Conservation (phyloP, 108 stramenopile species). For the Cyclostephanos invisitatus region DNA sequence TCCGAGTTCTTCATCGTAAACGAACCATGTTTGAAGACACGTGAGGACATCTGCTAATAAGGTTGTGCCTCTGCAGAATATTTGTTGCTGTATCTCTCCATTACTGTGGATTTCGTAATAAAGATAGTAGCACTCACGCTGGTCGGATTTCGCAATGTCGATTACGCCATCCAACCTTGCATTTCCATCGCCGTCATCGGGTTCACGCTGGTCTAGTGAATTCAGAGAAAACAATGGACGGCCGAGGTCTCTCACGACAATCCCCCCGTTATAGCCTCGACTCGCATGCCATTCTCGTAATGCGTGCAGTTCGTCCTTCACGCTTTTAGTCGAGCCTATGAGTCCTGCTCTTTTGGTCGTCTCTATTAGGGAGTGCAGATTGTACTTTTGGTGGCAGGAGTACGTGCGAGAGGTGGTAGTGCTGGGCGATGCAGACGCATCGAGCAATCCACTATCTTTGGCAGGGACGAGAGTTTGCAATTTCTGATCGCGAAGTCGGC, state of each 20-base stretch:
- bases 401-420: not conserved
- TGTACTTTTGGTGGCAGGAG: conserved; percentile 12
- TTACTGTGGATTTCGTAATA: conserved; percentile 59
- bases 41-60: conserved; percentile 54
- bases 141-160: conserved; percentile 19
- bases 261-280: conserved; percentile 56
- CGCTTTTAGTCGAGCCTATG: conserved; percentile 50
- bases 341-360: conserved; percentile 55
- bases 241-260: conserved; percentile 59
- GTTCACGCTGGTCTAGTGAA: conserved; percentile 10
- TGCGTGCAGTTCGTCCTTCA: conserved; percentile 58
- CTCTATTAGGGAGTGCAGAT: conserved; percentile 29
- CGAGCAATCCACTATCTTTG: conserved; percentile 27
- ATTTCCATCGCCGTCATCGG: conserved; percentile 16
- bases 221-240: conserved; percentile 49
- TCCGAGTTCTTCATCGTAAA: conserved; percentile 57
- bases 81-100: conserved; percentile 57
- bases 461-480: conserved; percentile 22
- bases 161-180: conserved; percentile 16
- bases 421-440: conserved; percentile 4
- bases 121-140: conserved; percentile 68
- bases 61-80: conserved; percentile 68
- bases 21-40: conserved; percentile 54
- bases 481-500: conserved; percentile 25
- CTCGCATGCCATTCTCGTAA: conserved; percentile 61